Conservation (phyloP, 2,329 filamentous ascomycete genomes). For the Sclerotinia borealis region DNA sequence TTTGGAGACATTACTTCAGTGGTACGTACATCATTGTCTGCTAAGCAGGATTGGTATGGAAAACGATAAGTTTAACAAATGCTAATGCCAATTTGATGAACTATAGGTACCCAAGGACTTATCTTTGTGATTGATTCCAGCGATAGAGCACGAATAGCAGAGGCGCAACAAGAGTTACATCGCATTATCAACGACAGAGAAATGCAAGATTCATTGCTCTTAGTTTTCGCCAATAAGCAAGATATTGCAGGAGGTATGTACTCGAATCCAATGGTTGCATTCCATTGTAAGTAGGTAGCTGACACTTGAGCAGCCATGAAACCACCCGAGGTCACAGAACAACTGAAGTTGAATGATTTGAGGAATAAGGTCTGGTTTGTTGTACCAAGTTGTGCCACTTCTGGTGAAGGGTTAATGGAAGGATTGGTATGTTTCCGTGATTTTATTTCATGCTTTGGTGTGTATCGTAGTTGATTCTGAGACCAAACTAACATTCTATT, state of each 20-base stretch:
- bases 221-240: slow-evolving; percentile 99
- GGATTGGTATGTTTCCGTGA: slow-evolving; percentile 53
- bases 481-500: background rate
- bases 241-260: slow-evolving; percentile 73
- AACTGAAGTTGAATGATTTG: slow-evolving; percentile 67
- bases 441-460: background rate
- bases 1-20: slow-evolving; percentile 97
- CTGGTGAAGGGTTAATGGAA: slow-evolving; percentile 74
- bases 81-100: slow-evolving; percentile 6
- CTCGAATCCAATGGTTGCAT: background rate
- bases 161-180: slow-evolving; percentile 88
- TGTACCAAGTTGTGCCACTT: slow-evolving; percentile 75
- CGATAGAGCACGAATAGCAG: slow-evolving; percentile 84
- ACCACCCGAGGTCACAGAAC: slow-evolving; percentile 72
- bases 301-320: slow-evolving; percentile 56
- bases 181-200: slow-evolving; percentile 97
- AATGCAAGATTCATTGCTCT: slow-evolving; percentile 88
- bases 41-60: background rate
- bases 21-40: slow-evolving; percentile 42
- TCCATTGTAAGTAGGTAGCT: background rate
- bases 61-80: background rate
- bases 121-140: slow-evolving; percentile 98
- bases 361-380: slow-evolving; percentile 85
- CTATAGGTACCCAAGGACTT: slow-evolving; percentile 82
- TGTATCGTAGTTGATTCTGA: background rate